Conservation (phyloP, 805 yeast species). For the Sugiyamaella americana region DNA sequence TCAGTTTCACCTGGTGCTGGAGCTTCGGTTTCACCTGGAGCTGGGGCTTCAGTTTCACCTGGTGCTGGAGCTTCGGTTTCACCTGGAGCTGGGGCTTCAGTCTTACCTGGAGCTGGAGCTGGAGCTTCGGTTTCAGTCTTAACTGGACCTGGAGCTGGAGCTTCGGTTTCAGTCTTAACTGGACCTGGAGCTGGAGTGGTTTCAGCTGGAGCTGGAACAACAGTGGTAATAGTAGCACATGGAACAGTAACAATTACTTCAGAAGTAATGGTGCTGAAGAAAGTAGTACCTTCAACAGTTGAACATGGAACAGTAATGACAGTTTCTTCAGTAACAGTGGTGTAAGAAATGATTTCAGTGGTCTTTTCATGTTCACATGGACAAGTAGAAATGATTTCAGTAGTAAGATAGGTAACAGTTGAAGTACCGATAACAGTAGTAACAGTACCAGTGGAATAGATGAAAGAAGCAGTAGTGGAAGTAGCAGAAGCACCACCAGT, state of each 20-base stretch:
- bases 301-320: constrained; percentile 8
- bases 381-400: constrained; percentile 10
- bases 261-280: constrained; percentile 7
- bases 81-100: constrained; percentile 28
- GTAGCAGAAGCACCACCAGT: constrained; percentile 6
- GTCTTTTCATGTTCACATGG: constrained; percentile 5
- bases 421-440: constrained; percentile 5
- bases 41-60: background rate
- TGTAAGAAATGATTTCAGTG: constrained; percentile 2
- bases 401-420: constrained; percentile 4
- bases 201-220: background rate
- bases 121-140: constrained; percentile 34
- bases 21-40: constrained; percentile 15
- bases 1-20: constrained; percentile 48
- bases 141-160: constrained; percentile 2
- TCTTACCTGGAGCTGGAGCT: constrained; percentile 62
- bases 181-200: background rate
- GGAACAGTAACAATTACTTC: constrained; percentile 15
- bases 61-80: background rate
- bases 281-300: constrained; percentile 7
- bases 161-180: constrained; percentile 2
- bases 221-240: constrained; percentile 8
- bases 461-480: constrained; percentile 8
- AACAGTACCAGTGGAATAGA: constrained; percentile 9
- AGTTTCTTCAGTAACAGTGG: constrained; percentile 5